Conservation (phyloP, 495 filamentous ascomycete genomes). For the Podospora pseudocomata region DNA sequence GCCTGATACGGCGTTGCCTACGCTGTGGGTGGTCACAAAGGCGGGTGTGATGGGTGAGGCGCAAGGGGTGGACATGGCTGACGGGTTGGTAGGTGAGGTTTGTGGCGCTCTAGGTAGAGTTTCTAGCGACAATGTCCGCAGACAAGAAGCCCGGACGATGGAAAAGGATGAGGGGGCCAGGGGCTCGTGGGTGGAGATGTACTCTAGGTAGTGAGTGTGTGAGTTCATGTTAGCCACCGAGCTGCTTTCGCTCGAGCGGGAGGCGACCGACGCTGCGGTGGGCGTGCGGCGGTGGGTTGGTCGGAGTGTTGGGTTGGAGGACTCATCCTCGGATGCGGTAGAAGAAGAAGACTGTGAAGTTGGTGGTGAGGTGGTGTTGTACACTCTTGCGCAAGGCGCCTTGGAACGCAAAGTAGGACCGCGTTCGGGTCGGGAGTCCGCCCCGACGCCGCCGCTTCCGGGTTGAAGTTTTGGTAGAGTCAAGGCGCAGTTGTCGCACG, state of each 20-base stretch:
- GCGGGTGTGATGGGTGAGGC: conserved; percentile 34
- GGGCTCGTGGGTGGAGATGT: conserved; percentile 80
- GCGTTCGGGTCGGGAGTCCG: conserved; percentile 31
- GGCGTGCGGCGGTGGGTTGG: conserved; percentile 31
- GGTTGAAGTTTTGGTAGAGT: conserved; percentile 54
- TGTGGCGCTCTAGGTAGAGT: conserved; percentile 65
- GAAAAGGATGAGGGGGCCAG: conserved; percentile 73
- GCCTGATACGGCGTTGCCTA: conserved; percentile 43
- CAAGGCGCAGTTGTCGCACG: conserved; percentile 60
- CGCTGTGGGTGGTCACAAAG: conserved; percentile 51
- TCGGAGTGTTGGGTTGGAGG: conserved; percentile 13
- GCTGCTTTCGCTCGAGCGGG: conserved; percentile 46
- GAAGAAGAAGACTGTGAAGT: conserved; percentile 45
- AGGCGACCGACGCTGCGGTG: conserved; percentile 33
- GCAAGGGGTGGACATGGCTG: conserved; percentile 36
- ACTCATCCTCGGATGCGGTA: conserved; percentile 45
- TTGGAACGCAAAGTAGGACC: conserved; percentile 46
- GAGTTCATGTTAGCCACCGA: conserved; percentile 48
- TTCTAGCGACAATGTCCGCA: conserved; percentile 83
- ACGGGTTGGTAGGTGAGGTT: conserved; percentile 27
- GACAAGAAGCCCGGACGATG: conserved; percentile 75
- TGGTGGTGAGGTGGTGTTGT: conserved; percentile 40
- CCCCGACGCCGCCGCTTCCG: conserved; percentile 27
- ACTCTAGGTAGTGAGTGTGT: conserved; percentile 81
- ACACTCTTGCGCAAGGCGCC: conserved; percentile 49